phyloP scores from a whole-genome alignment of 78 protist species.

The Dictyostelium purpureum region DNA sequence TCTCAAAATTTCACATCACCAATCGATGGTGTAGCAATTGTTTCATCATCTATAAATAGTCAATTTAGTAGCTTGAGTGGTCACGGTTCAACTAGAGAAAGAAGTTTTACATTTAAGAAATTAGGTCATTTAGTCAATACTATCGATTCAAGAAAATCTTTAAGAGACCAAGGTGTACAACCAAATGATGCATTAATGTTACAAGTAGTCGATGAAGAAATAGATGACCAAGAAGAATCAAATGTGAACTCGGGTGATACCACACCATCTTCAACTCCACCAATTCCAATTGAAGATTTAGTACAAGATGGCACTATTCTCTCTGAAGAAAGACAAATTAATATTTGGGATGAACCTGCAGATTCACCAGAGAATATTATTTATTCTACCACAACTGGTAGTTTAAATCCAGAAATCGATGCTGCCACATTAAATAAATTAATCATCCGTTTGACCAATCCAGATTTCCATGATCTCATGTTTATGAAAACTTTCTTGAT shows the following conservation, averaged over 20 bases:
- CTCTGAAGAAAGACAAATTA: conserved; percentile 8
- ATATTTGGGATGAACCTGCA: conserved; percentile 64
- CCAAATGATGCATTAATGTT: conserved; percentile 66
- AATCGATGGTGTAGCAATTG: background rate
- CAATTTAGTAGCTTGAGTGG: background rate
- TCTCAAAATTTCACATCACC: conserved; percentile 16
- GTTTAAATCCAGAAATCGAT: conserved; percentile 16
- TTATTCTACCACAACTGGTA: background rate
- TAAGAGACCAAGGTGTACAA: conserved; percentile 46
- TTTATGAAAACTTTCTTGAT: conserved; percentile 80
- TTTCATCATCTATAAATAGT: background rate
- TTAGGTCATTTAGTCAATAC: conserved; percentile 35
- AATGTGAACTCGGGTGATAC: background rate
- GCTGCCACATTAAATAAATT: conserved; percentile 65
- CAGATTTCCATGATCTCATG: conserved; percentile 56
- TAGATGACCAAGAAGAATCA: background rate
- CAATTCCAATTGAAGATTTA: background rate
- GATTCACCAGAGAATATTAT: conserved; percentile 46
- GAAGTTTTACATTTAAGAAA: conserved; percentile 48
- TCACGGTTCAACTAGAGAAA: conserved; percentile 2
- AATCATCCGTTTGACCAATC: conserved; percentile 42
- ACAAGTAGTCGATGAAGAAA: conserved; percentile 1
- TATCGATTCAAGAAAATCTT: conserved; percentile 17
- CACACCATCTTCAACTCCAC: background rate
- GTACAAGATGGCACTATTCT: background rate